Conservation (phyloP, 2,329 filamentous ascomycete species). For the Clarireedia hainanense region DNA sequence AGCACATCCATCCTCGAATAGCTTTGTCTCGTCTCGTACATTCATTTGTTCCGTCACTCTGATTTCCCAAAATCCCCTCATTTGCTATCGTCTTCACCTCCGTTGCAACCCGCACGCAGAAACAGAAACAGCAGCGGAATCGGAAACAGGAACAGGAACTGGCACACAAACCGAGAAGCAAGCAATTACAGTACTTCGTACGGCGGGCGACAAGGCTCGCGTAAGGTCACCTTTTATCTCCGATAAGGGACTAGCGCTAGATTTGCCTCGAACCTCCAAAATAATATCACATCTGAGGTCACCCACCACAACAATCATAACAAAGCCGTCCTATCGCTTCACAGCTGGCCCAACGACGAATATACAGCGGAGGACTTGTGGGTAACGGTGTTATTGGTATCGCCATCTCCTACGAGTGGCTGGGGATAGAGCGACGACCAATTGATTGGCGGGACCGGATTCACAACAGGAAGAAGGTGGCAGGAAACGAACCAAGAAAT, state of each 20-base stretch:
- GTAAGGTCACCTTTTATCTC: background rate
- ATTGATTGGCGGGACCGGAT: slow-evolving; percentile 3
- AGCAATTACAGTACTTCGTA: background rate
- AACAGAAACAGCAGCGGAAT: too few relatives aligned
- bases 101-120: too few relatives aligned
- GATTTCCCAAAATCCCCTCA: too few relatives aligned
- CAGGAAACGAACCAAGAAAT: slow-evolving; percentile 5
- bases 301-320: slow-evolving; percentile 1
- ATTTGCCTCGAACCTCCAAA: slow-evolving; percentile 8
- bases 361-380: background rate
- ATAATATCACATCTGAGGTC: background rate
- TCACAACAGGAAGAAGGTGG: slow-evolving; percentile 1
- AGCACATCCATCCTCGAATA: too few relatives aligned
- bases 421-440: background rate
- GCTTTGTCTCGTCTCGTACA: too few relatives aligned
- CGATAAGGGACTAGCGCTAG: slow-evolving; percentile 10
- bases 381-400: background rate
- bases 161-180: background rate
- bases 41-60: too few relatives aligned
- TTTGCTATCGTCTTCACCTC: too few relatives aligned
- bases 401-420: background rate
- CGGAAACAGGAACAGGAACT: too few relatives aligned
- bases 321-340: background rate
- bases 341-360: slow-evolving; percentile 1
- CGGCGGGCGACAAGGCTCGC: background rate